Conservation (phyloP, 441 rosid species). For the Gossypium gossypioides region DNA sequence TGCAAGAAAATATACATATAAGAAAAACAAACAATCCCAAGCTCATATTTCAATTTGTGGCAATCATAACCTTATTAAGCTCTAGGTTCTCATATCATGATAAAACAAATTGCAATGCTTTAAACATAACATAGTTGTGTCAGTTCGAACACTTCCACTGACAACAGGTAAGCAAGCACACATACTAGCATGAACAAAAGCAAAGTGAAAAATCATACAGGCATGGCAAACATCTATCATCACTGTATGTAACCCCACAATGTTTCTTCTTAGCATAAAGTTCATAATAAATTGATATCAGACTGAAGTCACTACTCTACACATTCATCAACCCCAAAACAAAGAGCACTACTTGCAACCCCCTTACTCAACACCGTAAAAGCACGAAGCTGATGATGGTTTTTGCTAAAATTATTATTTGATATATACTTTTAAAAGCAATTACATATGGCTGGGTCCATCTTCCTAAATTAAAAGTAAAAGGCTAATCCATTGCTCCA, state of each 20-base stretch:
- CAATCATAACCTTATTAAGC: neutral
- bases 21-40: neutral
- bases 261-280: neutral
- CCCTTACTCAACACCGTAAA: neutral
- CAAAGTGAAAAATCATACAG: neutral
- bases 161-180: neutral
- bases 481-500: neutral
- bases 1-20: constrained; percentile 27
- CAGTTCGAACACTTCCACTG: neutral
- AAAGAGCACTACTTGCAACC: neutral
- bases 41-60: neutral
- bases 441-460: neutral
- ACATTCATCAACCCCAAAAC: neutral
- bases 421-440: neutral
- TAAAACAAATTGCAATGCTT: neutral
- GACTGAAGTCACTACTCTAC: neutral
- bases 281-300: neutral
- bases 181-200: neutral
- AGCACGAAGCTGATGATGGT: neutral
- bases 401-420: neutral
- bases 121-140: neutral
- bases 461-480: neutral
- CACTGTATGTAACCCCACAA: neutral
- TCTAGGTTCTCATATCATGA: neutral
- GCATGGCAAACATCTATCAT: neutral